Percentiles rank a stretch among this genome's conserved stretches.
These are phyloP conservation scores for Marchantia paleacea DNA, from an alignment of 225 moss, liverwort and hornwort genomes.

Conservation along the genomic window DNA sequence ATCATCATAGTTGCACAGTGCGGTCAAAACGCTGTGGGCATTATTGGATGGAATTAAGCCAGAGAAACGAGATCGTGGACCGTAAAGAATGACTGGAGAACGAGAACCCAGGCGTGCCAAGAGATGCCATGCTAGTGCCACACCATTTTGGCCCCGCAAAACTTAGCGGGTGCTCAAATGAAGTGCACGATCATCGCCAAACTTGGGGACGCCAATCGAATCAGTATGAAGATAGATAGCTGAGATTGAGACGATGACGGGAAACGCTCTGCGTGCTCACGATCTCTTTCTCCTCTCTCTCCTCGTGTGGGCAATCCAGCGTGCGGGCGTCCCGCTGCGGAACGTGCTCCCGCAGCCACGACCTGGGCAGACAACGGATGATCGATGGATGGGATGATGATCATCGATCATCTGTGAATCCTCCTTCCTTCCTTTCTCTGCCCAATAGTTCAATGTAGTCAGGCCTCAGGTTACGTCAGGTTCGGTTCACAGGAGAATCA, in stretches of 20 bases:
- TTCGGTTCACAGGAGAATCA: not conserved
- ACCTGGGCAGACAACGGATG: not conserved
- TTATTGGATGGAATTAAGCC: no score
- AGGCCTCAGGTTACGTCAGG: not conserved
- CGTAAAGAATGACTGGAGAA: no score
- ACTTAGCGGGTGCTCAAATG: no score
- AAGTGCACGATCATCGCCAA: not conserved
- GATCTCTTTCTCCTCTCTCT: not conserved
- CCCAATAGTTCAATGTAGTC: not conserved
- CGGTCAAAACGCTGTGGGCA: no score
- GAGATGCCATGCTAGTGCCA: no score
- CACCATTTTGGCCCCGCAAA: no score
- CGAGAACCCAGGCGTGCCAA: no score
- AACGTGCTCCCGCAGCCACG: not conserved
- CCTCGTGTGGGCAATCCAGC: not conserved
- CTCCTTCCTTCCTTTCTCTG: not conserved
- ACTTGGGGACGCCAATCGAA: not conserved
- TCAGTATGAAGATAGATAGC: not conserved
- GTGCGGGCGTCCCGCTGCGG: not conserved
- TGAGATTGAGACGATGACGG: not conserved
- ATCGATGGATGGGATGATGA: no score
- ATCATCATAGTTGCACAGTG: no score
- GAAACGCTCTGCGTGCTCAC: not conserved
- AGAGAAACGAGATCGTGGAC: no score
- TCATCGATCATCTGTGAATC: not conserved